Base-by-base conservation (phyloP, 257 asterid genomes). In the Solanum stenotomum region DNA sequence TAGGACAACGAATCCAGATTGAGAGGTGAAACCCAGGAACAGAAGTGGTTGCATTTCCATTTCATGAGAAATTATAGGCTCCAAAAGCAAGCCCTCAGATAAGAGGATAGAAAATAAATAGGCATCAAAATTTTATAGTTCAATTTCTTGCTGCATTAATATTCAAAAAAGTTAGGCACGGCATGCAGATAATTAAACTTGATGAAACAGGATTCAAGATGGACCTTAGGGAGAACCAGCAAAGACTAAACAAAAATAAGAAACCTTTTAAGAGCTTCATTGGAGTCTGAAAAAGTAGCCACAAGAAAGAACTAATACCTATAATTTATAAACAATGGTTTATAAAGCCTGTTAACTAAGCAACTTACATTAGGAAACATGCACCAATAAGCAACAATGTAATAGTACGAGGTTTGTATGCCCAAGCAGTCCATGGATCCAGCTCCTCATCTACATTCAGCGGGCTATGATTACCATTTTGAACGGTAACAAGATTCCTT, bases 371-470 rank as follows among this genome's bases (percentile, higher is more conserved):
- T 87, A 97, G 98, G 89, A 97, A 92, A 92, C 98, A 94, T 90
- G 99, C 98, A 88, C 99, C 99, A 90, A 97, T 88, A 67, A 97
- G 93, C 85, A 97, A 91, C 87, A 94, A 91, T 42, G 99, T 95
- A 87, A 96, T 89, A 8, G 99, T 97, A 68, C 92, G 98, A 88
- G 99, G 99, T 92, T 90, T 94, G 94, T 96, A 97, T 34, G 98
- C 99, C 99, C 99, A 97, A 86, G 99, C 98, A n/a, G 98, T 97
- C 99, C 99, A 97, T 23, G 99, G 99, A 89, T 97, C 99, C 90
- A 93, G 93, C 90, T 94, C 98, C 72, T 93, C 98, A 83, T 94
- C 96, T 56, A 92, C 61, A 88, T 86, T 89, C 61, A 92, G 88
- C 76, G 90, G 68, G 89, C 89, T 86, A 84, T 37, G 88, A 38